phyloP scores from a whole-genome alignment of 306 rosid species.

The Morella rubra region DNA sequence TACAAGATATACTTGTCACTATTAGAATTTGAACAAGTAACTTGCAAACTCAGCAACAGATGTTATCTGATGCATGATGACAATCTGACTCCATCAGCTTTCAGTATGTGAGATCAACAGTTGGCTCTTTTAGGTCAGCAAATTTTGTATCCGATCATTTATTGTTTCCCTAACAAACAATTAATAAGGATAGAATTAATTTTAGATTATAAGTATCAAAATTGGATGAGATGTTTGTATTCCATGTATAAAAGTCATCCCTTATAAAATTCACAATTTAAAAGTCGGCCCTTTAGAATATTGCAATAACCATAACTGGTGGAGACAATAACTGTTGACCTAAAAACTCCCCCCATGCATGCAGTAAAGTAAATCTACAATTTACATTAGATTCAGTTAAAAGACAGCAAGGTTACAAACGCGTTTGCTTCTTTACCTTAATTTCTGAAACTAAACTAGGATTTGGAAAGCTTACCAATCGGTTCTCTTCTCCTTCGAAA shows the following conservation, averaged over 20 bases:
- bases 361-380: background rate
- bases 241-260: too few species aligned
- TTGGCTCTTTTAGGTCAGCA: background rate
- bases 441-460: constrained; percentile 9
- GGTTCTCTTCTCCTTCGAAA: constrained; percentile 90
- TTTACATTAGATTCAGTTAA: background rate
- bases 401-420: background rate
- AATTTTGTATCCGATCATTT: background rate
- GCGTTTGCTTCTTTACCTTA: background rate
- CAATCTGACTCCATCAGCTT: background rate
- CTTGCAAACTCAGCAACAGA: background rate
- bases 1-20: background rate
- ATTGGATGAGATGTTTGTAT: background rate
- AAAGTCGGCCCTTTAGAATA: too few species aligned
- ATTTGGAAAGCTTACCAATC: constrained; percentile 53
- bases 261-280: too few species aligned
- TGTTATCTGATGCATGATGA: background rate
- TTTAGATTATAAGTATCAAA: background rate
- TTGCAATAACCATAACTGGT: background rate
- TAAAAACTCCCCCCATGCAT: background rate
- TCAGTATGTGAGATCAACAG: background rate
- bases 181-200: background rate
- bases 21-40: background rate
- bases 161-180: background rate
- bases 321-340: background rate